Base-by-base conservation (phyloP, 306 rosid genomes). In the Senna siamea region DNA sequence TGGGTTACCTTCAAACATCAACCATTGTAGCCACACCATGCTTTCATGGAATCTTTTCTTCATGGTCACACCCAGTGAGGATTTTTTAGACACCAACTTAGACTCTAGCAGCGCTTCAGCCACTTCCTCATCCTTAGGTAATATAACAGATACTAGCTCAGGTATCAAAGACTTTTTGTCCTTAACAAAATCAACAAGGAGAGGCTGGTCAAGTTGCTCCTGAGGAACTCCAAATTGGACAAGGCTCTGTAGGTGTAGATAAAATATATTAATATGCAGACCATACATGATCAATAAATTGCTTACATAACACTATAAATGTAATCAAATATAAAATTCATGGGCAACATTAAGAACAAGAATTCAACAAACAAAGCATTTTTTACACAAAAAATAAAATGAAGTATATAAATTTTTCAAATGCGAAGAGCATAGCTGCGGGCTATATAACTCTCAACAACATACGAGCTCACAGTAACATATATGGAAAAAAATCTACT, bases 1-100 rank as follows among this genome's bases (percentile, higher is more conserved):
- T 2, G 98, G 97, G 9, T 95, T 96, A 34, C 89, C 90, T 87
- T 90, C 92, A 76, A 95, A 95, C 93, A 95, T 95, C 89, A 95
- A 82, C 98, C 99, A 95, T 66, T 92, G 93, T 57, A 92, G 74
- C 98, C 99, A 95, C 37, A 6, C 10, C 96, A 92, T 73, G 80
- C 96, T 86, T 75, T 88, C 93, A 5, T 77, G 81, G 65, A 92
- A 90, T 6, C 20, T 72, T 38, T 19, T 58, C 79, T 76, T 85
- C 86, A 82, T 79, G 26, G 77, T 83, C 30, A 56, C 62, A 12
- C 76, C 80, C 35, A 10, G 10, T 2, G 73, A 18, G 4, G 48
- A 10, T 50, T 55, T 86, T 72, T 78, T 82, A 12, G 83, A 50
- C 57, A 82, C 78, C 13, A 47, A 13, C 81, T 87, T 85, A 0